phyloP scores from a whole-genome alignment of 2,329 filamentous ascomycete species.

The Alternaria viburni region DNA sequence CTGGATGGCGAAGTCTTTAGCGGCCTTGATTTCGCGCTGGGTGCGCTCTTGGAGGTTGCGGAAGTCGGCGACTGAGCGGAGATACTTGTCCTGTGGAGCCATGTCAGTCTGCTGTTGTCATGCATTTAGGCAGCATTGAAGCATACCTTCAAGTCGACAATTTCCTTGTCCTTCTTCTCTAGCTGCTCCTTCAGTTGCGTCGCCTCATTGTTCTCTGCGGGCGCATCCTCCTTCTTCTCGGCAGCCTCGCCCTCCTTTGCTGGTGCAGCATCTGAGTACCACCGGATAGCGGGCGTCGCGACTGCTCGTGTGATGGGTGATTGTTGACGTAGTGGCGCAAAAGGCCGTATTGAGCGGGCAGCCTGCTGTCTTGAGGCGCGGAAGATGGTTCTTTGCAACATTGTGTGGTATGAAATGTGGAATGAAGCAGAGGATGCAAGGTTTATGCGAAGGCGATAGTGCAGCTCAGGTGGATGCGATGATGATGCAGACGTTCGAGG shows the following conservation, averaged over 20 bases:
- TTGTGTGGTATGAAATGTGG: constrained; percentile 34
- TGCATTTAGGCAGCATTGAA: not conserved
- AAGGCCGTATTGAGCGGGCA: constrained; percentile 50
- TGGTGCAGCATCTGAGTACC: constrained; percentile 57
- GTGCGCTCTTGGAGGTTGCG: constrained; percentile 97
- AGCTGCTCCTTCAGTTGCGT: constrained; percentile 66
- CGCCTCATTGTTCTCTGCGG: constrained; percentile 29
- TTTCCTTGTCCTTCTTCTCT: constrained; percentile 74
- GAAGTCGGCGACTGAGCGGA: constrained; percentile 94
- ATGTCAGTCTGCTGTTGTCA: not conserved
- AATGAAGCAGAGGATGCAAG: not conserved
- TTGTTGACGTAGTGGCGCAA: constrained; percentile 44
- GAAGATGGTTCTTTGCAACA: constrained; percentile 60
- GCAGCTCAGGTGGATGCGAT: constrained; percentile 13
- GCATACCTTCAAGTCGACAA: constrained; percentile 82
- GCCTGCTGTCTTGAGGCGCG: constrained; percentile 55
- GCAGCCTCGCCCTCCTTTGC: constrained; percentile 50
- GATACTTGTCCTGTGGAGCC: constrained; percentile 79
- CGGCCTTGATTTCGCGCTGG: constrained; percentile 83
- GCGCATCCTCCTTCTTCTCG: constrained; percentile 56
- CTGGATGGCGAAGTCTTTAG: constrained; percentile 92
- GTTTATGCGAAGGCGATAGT: constrained; percentile 2
- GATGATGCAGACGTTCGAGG: constrained; percentile 26
- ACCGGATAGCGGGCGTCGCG: constrained; percentile 44
- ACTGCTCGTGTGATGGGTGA: constrained; percentile 38